Evolutionary conservation across 371 early-diverging fungal species (phyloP).

Genomic region (Haplosporangium sp.): DNA sequence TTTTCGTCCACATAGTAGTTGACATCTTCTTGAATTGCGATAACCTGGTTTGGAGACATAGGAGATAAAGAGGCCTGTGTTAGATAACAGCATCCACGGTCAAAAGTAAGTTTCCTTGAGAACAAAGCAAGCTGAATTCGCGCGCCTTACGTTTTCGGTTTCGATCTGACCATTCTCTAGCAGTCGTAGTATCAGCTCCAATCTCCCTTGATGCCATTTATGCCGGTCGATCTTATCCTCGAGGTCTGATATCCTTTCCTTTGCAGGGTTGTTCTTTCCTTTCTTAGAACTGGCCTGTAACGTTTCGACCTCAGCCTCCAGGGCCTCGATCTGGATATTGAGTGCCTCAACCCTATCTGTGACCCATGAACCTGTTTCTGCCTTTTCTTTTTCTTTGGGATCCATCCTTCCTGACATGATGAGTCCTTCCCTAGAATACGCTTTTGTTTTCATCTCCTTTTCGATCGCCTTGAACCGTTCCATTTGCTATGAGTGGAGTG

Average conservation of each 20-base stretch:
- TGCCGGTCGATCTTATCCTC: slow-evolving; percentile 84
- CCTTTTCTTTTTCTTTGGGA: slow-evolving; percentile 91
- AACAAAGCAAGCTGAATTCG: too few relatives aligned
- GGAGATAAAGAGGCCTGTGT: too few relatives aligned
- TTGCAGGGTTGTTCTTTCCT: slow-evolving; percentile 79
- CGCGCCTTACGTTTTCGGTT: slow-evolving; percentile 72
- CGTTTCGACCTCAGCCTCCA: slow-evolving; percentile 90
- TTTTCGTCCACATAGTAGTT: slow-evolving; percentile 91
- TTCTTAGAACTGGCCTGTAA: slow-evolving; percentile 77
- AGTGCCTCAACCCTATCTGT: slow-evolving; percentile 84
- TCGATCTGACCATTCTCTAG: slow-evolving; percentile 90
- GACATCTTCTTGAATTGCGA: slow-evolving; percentile 83
- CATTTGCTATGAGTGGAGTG: slow-evolving; percentile 80
- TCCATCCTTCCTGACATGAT: slow-evolving; percentile 82
- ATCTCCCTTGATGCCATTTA: slow-evolving; percentile 86
- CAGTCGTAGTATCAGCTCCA: slow-evolving; percentile 90
- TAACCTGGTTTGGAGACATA: slow-evolving; percentile 58
- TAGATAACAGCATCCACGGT: too few relatives aligned
- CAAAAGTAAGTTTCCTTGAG: too few relatives aligned
- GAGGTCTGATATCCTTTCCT: slow-evolving; percentile 78
- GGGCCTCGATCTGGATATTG: slow-evolving; percentile 85
- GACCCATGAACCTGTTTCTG: slow-evolving; percentile 86
- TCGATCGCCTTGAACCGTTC: slow-evolving; percentile 96
- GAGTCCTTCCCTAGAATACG: slow-evolving; percentile 95
- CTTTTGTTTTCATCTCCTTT: slow-evolving; percentile 98